Base-by-base conservation (phyloP, 306 rosid genomes). In the Prunus mongolica region DNA sequence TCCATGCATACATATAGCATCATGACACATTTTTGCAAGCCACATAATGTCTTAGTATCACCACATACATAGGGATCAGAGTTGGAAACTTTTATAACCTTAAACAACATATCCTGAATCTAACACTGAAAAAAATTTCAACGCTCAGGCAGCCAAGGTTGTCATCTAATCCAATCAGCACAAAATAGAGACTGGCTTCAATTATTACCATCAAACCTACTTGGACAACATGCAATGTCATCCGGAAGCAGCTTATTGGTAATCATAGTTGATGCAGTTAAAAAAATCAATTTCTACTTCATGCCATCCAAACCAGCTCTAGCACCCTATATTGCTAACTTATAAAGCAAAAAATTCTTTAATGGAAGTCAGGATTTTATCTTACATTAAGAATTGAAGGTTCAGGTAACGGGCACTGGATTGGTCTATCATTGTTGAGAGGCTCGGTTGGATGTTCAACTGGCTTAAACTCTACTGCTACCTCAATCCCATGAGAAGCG, bases 381-480 rank as follows among this genome's bases (percentile, higher is more conserved):
- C 97, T 92, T 88, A 92, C 99, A 76, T 95, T 92, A 22, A 92
- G 93, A 78, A 95, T 92, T 38, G 97, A 95, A 32, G 99, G 97
- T 77, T 95, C 97, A 1, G 97, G 99, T 57, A 90, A 76, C 0
- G 97, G 99, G 83, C 97, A 92, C 75, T 85, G 97, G 79, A 95
- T 86, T 5, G 99, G 97, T 66, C 86, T 69, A 70, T 95, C 97
- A 71, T 76, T 89, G 79, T 92, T 97, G 41, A 84, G 96, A 16
- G 97, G 97, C 82, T 95, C 97, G 57, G 60, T 58, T 2, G 99
- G 99, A 68, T 95, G 97, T 74, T 95, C 97, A 71, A 92, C 97
- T 9, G 99, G 97, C 84, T 95, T 95, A 81, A 95, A 95, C 87
- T 90, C 99, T 27, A 87, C 92, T 1, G 92, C 93, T 32, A 89